Base-by-base conservation (phyloP, 2,329 filamentous ascomycete genomes). In the Delphinella strobiligena region DNA sequence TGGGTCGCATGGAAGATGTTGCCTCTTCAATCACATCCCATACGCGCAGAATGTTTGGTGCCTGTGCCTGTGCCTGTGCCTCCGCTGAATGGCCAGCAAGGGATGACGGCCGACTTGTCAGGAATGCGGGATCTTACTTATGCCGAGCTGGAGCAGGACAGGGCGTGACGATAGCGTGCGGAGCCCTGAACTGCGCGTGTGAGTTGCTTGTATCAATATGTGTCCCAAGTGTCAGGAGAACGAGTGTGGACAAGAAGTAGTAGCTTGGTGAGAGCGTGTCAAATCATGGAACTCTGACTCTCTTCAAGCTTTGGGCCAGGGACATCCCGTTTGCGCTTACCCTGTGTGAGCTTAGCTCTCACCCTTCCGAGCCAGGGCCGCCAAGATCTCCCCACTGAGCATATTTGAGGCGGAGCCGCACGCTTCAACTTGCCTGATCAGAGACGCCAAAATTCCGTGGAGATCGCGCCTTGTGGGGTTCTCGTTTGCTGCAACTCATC, bases 1-100 rank as follows among this genome's bases (percentile, higher is more conserved):
- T 42, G n/a, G 24, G 41, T 39, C 41, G 41, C 36, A 38, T 37
- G 36, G 41, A 31, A 43, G 29, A 33, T 8, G 19, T 36, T 18
- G 37, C 33, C 22, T 35, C 16, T 19, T 35, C 33, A 35, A 12
- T 19, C 33, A 14, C 17, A 18, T 14, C 11, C 17, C 14, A 12
- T 35, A 35, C 33, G 33, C 33, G 33, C 14, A 16, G n/a, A 17
- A 8, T 14, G 33, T 35, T 14, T 35, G 33, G 33, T 35, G 14
- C 22, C 22, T 27, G 22, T 7, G 12, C n/a, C n/a, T n/a, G n/a
- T n/a, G n/a, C n/a, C n/a, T n/a, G n/a, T n/a, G n/a, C n/a, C n/a
- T n/a, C n/a, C n/a, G n/a, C n/a, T 12, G 22, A 27, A 7, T 7
- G 7, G 22, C 22, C 22, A 27, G 22, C 22, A 27, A 27, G 22